Conservation (phyloP, 1,284 basidiomycete species). For the Naganishia sp. region DNA sequence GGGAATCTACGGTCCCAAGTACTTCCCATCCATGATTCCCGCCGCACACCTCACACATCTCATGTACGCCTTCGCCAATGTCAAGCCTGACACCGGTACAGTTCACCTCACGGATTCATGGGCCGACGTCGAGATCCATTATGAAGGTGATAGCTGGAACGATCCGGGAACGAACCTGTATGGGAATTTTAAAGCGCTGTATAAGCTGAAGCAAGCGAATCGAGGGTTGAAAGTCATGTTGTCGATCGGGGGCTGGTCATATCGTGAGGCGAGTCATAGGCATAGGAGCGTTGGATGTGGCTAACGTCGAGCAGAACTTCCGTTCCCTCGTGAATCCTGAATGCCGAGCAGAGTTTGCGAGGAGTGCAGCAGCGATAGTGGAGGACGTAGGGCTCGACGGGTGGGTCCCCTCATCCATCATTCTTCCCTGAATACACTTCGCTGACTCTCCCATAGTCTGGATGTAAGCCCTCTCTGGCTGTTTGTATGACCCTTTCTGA, state of each 20-base stretch:
- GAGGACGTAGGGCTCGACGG: conserved; percentile 89
- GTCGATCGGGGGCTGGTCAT: conserved; percentile 84
- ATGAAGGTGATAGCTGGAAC: conserved; percentile 82
- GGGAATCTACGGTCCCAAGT: conserved; percentile 95
- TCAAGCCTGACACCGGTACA: conserved; percentile 65
- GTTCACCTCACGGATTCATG: conserved; percentile 75
- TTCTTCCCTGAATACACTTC: background rate
- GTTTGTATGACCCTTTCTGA: background rate
- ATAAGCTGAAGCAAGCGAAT: conserved; percentile 74
- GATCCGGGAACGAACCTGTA: conserved; percentile 78
- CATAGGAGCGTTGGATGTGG: conserved; percentile 54
- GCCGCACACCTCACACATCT: conserved; percentile 70
- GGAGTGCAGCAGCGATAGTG: conserved; percentile 68
- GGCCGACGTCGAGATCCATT: conserved; percentile 72
- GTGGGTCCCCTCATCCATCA: conserved; percentile 46
- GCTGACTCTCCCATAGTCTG: conserved; percentile 46
- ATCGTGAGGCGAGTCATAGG: conserved; percentile 44
- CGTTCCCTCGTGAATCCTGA: conserved; percentile 60
- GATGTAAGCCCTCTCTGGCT: conserved; percentile 59
- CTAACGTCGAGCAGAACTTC: conserved; percentile 45
- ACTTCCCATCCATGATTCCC: conserved; percentile 68
- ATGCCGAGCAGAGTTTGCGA: conserved; percentile 69
- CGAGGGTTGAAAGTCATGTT: conserved; percentile 75
- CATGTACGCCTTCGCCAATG: conserved; percentile 86
- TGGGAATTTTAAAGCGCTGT: conserved; percentile 84